Base-by-base conservation (phyloP, 495 filamentous ascomycete species). In the Lepidopterella palustris region DNA sequence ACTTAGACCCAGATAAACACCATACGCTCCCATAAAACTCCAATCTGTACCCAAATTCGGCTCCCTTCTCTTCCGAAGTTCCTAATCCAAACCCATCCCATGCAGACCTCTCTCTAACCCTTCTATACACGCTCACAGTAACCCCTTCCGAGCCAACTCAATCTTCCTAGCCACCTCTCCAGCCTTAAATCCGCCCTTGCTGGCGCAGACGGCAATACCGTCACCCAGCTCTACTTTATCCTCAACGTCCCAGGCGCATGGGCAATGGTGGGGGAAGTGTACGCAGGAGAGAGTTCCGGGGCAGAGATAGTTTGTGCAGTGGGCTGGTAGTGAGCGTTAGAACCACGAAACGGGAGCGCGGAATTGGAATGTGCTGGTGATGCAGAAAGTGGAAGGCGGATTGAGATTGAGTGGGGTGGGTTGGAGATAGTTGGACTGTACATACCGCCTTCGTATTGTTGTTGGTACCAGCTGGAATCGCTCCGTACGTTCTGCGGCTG, bases 231-330 rank as follows among this genome's bases (percentile, higher is more conserved):
- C 91, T 55, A 92, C 82, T 67, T 97, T 97, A 67, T 97, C 90
- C 70, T 95, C 88, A 47, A 88, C 79, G 15, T 89, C 86, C 76
- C 87, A 91, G 2, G 89, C 78, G 72, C 91, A 97, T 5, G 91
- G 91, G 71, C 91, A 97, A 74, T 97, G 91, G 72, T 95, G 90
- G 6, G 91, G 90, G 78, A 95, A 89, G 69, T 88, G 84, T 1
- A 97, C 91, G 76, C 91, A 97, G 5, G 89, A 86, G 24, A 96
- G 81, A 3, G 90, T 96, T 53, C 83, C 86, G 0, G 91, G 91
- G 68, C 91, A 96, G n/a, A 96, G 83, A 70, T 95, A 97, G 66
- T 90, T 88, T 59, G 86, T 81, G 77, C 91, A 97, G 69, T 82
- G 84, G 8, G 87, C 83, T 87, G n/a, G n/a, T n/a, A 59, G 61